Base-by-base conservation (phyloP, 306 rosid genomes). In the Alnus glutinosa region DNA sequence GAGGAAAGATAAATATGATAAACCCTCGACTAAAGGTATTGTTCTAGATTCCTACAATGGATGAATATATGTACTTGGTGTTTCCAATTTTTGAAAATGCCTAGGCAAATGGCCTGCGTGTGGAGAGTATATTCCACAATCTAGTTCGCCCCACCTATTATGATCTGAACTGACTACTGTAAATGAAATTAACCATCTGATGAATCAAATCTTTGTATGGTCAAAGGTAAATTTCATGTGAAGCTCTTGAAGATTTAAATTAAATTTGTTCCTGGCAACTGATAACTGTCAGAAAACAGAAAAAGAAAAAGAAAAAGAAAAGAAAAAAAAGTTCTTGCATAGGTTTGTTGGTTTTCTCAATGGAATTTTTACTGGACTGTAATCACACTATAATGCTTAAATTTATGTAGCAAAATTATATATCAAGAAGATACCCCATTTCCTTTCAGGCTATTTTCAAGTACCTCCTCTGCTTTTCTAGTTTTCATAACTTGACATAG, bases 21-120 rank as follows among this genome's bases (percentile, higher is more conserved):
- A 91, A 68, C 84, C 96, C 74, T 86, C 91, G 23, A 79, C 82
- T 16, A 90, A 91, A 95, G 99, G 99, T 95, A 91, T 15, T 16
- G 39, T 77, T 71, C 32, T 34, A 47, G 50, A 44, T 55, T 73
- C 19, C 8, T 72, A 10, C 46, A 32, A 47, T 44, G 28, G 44
- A 32, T 18, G 16, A 14, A n/a, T 32, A n/a, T 39, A 67, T 67
- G 51, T 18, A 15, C 51, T 67, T 9, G 30, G 72, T 39, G 49
- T 67, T 16, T 39, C 16, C 28, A 23, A 67, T 16, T 32, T 42
- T 42, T 67, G 28, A 67, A n/a, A 67, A 67, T 42, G 72, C 51
- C 4, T n/a, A 18, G 32, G 51, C 14, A 64, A 64, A 9, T 37
- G 23, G 70, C 46, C 46, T 64, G 9, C 28, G 0, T 64, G 32